Evolutionary conservation across 2,329 filamentous ascomycete genomes (phyloP), one percentile per base, ranked within the genome.

Genomic region (Paecilomyces dactylethromorphus): DNA sequence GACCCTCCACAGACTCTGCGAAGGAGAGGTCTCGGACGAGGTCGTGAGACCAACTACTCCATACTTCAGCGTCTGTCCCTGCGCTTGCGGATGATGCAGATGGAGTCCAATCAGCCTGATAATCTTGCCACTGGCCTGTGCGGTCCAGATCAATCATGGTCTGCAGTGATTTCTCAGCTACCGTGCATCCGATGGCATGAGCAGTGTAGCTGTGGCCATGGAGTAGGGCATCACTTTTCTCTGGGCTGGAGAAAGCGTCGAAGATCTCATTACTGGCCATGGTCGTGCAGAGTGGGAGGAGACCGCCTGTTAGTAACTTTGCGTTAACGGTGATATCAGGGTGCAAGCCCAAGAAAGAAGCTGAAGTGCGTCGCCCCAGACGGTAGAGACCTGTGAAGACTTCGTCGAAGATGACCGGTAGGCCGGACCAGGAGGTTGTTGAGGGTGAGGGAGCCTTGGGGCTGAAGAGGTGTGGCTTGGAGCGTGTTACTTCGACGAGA

Each of bases 141-240:
- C 65, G 65, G 2, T 89, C 84, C 78, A 91, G 82, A 0, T 74
- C 67, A 52, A 78, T 71, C 80, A 93, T 84, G 45, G 80, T 79
- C 8, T 74, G 70, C 8, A 95, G 70, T 0, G 85, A 87, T 55
- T 85, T 83, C n/a, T 88, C 79, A 0, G 88, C 91, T 0, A 95
- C 89, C 52, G 88, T 84, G 65, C 90, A 95, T 0, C 91, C 91
- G 1, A 94, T 83, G 0, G 91, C 82, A 71, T 95, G 90, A 0
- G 91, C 91, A 0, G 91, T 95, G 74, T 95, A 95, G 71, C 89
- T 93, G 70, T 95, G 91, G 0, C 91, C 91, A 65, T 95, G 91
- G 3, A 95, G 77, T 4, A 95, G 74, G 0, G 91, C 91, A 64
- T 93, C 89, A 0, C 84, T 85, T 75, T 94, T 95, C 54, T 91